Conservation (phyloP, 1,139 yeast genomes). For the Candida freyschussii region DNA sequence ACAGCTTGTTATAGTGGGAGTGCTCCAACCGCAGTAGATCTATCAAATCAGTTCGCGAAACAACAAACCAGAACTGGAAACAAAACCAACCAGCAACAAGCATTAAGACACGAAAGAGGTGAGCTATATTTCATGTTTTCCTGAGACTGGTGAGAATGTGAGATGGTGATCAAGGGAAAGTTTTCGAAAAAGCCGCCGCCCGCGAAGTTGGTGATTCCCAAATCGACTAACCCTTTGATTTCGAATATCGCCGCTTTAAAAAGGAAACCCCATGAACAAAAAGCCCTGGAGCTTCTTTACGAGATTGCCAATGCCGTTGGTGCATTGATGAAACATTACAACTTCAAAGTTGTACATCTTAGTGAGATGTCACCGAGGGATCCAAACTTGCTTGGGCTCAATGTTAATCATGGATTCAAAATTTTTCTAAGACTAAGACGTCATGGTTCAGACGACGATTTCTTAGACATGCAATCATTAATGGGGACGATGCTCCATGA, state of each 20-base stretch:
- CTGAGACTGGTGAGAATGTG: too few species aligned
- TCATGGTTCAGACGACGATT: slow-evolving; percentile 48
- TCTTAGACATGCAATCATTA: slow-evolving; percentile 62
- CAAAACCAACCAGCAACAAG: too few species aligned
- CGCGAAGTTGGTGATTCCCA: slow-evolving; percentile 17
- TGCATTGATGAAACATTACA: slow-evolving; percentile 69
- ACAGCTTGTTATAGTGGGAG: too few species aligned
- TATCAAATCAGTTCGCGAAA: too few species aligned
- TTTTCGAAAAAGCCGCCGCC: slow-evolving; percentile 20
- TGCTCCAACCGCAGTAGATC: too few species aligned
- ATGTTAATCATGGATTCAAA: slow-evolving; percentile 79
- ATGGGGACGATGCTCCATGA: slow-evolving; percentile 89
- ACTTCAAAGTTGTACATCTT: slow-evolving; percentile 60
- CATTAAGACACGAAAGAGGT: too few species aligned
- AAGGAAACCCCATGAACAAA: slow-evolving; percentile 47
- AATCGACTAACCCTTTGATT: slow-evolving; percentile 46
- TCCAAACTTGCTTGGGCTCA: slow-evolving; percentile 65
- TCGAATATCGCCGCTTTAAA: slow-evolving; percentile 53
- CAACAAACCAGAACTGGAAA: too few species aligned
- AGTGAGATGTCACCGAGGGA: slow-evolving; percentile 85
- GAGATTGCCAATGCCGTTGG: slow-evolving; percentile 60
- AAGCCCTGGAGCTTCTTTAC: slow-evolving; percentile 54
- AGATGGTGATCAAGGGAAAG: slow-evolving; percentile 22
- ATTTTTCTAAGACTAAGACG: slow-evolving; percentile 68
- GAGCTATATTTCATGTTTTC: too few species aligned